Evolutionary conservation across 2,329 filamentous ascomycete species (phyloP).

Genomic region (Reticulascus tulasneorum): DNA sequence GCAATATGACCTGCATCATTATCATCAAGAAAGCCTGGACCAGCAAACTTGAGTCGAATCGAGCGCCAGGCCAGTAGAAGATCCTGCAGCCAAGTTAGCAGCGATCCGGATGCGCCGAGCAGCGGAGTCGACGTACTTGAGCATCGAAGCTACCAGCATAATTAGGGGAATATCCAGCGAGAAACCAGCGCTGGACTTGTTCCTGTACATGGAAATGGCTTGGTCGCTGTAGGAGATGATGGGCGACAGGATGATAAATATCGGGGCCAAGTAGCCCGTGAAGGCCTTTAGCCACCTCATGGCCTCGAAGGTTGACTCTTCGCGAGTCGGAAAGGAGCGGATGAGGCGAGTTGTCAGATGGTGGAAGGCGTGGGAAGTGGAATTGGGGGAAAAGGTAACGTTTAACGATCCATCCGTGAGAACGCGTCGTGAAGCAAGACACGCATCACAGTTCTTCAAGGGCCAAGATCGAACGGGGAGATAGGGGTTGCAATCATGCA

Average conservation of each 20-base stretch:
- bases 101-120: constrained; percentile 1
- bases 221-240: constrained; percentile 64
- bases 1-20: constrained; percentile 55
- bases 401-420: not conserved
- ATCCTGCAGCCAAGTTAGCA: constrained; percentile 41
- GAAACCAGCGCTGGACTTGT: constrained; percentile 63
- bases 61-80: constrained; percentile 66
- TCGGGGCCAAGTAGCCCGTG: constrained; percentile 55
- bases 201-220: constrained; percentile 60
- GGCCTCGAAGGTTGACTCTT: not conserved
- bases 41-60: constrained; percentile 60
- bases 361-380: not conserved
- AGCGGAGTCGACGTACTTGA: constrained; percentile 43
- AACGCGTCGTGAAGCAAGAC: too few relatives aligned
- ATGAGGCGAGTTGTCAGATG: not conserved
- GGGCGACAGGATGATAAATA: constrained; percentile 61
- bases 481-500: too few relatives aligned
- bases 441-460: too few relatives aligned
- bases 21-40: constrained; percentile 65
- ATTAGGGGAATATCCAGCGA: constrained; percentile 69
- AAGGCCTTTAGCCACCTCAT: constrained; percentile 33
- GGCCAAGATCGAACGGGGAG: too few relatives aligned
- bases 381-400: not conserved
- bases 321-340: not conserved
- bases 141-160: constrained; percentile 65